Conservation (phyloP, 352 stramenopile genomes). For the Phytophthora podocarpi region DNA sequence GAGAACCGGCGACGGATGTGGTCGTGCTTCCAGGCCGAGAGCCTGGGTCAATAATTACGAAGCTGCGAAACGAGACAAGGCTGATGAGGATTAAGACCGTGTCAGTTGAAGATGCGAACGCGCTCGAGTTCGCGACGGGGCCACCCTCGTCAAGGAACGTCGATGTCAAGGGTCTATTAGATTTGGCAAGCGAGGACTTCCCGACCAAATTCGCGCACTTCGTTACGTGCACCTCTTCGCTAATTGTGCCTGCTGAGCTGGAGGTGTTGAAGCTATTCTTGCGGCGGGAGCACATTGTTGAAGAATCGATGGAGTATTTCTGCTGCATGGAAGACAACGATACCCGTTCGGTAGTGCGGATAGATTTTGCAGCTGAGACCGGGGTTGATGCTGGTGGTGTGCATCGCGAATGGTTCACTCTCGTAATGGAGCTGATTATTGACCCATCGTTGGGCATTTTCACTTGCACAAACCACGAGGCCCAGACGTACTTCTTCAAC, state of each 20-base stretch:
- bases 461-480: slow-evolving; percentile 42
- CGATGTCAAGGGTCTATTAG: slow-evolving; percentile 32
- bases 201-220: slow-evolving; percentile 62
- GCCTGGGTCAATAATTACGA: slow-evolving; percentile 9
- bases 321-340: slow-evolving; percentile 45
- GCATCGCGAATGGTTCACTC: slow-evolving; percentile 79
- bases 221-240: slow-evolving; percentile 37
- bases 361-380: slow-evolving; percentile 73
- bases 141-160: slow-evolving; percentile 1
- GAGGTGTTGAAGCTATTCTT: slow-evolving; percentile 52
- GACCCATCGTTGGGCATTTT: slow-evolving; percentile 44
- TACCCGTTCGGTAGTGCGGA: slow-evolving; percentile 44
- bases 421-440: slow-evolving; percentile 59
- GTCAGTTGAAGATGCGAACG: slow-evolving; percentile 9
- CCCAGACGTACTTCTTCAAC: slow-evolving; percentile 62
- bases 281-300: slow-evolving; percentile 46
- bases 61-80: slow-evolving; percentile 9
- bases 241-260: slow-evolving; percentile 46
- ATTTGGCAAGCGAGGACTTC: slow-evolving; percentile 45
- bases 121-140: slow-evolving; percentile 22
- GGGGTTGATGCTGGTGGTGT: slow-evolving; percentile 79
- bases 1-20: neutral
- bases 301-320: slow-evolving; percentile 60
- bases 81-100: slow-evolving; percentile 4
- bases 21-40: neutral